These are phyloP conservation scores for Oryza brachyantha DNA, from an alignment of 176 grass and related monocot genomes.

Conservation along the genomic window DNA sequence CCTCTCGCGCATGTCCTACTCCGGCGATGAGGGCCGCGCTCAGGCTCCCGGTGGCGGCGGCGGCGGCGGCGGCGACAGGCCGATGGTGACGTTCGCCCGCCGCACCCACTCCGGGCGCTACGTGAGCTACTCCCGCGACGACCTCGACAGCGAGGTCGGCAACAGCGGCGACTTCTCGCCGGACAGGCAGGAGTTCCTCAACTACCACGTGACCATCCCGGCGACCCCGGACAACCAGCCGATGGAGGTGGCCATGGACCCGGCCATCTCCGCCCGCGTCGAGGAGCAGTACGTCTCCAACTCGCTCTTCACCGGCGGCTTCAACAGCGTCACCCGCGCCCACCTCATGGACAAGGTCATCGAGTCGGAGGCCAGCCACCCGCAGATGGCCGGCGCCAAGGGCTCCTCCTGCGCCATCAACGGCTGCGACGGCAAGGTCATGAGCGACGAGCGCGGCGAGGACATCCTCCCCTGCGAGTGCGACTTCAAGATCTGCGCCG, in stretches of 20 bases:
- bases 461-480: slow-evolving; percentile 94
- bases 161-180: slow-evolving; percentile 50
- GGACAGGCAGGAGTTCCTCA: slow-evolving; percentile 52
- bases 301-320: slow-evolving; percentile 92
- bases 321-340: slow-evolving; percentile 83
- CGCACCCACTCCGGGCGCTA: slow-evolving; percentile 77
- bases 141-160: slow-evolving; percentile 63
- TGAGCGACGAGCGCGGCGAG: slow-evolving; percentile 84
- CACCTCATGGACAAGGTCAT: slow-evolving; percentile 98
- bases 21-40: slow-evolving; percentile 24
- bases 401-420: slow-evolving; percentile 76
- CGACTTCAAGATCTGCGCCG: slow-evolving; percentile 90
- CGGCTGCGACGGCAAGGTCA: slow-evolving; percentile 81
- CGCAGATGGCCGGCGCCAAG: slow-evolving; percentile 91
- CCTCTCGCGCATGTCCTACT: slow-evolving; percentile 44
- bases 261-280: slow-evolving; percentile 74
- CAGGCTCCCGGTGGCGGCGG: not conserved
- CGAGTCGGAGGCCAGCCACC: slow-evolving; percentile 69
- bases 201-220: slow-evolving; percentile 88
- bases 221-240: slow-evolving; percentile 86
- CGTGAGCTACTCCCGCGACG: slow-evolving; percentile 76
- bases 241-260: slow-evolving; percentile 68
- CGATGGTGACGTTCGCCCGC: slow-evolving; percentile 73
- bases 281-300: slow-evolving; percentile 96
- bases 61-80: slow-evolving; percentile 15